A percentile compares a stretch with the other conserved stretches of the same genome.
Conservation (phyloP, 306 rosid genomes). For the Vigna reflexopilosa region DNA sequence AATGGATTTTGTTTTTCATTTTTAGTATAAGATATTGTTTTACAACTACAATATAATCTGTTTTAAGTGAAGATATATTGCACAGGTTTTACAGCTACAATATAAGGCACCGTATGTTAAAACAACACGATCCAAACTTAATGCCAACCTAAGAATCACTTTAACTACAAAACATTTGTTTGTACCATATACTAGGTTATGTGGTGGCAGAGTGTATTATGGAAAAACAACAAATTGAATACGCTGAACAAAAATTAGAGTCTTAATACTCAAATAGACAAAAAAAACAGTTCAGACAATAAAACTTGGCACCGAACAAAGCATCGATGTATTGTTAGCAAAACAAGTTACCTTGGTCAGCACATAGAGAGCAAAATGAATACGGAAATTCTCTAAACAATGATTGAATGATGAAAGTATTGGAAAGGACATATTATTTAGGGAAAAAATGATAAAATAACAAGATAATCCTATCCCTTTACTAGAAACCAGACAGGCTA, state of each 20-base stretch:
- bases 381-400: slow-evolving; percentile 1
- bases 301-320: slow-evolving; percentile 5
- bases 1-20: not conserved
- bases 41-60: not conserved
- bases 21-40: not conserved
- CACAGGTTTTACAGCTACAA: slow-evolving; percentile 14
- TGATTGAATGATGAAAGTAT: not conserved
- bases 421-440: not conserved
- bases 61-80: slow-evolving; percentile 25
- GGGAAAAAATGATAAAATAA: slow-evolving; percentile 1
- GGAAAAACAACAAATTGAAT: not conserved
- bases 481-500: slow-evolving; percentile 4
- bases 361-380: not conserved
- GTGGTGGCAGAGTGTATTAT: slow-evolving; percentile 11
- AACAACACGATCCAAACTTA: slow-evolving; percentile 13
- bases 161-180: slow-evolving; percentile 14
- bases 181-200: slow-evolving; percentile 19
- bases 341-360: slow-evolving; percentile 6
- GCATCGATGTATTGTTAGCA: not conserved
- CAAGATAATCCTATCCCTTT: not conserved
- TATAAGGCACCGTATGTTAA: not conserved
- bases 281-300: slow-evolving; percentile 31
- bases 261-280: slow-evolving; percentile 16
- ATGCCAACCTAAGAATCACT: slow-evolving; percentile 18
- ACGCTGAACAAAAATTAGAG: slow-evolving; percentile 37